phyloP scores from a whole-genome alignment of 116 monocot genomes.

The Cymodocea nodosa region DNA sequence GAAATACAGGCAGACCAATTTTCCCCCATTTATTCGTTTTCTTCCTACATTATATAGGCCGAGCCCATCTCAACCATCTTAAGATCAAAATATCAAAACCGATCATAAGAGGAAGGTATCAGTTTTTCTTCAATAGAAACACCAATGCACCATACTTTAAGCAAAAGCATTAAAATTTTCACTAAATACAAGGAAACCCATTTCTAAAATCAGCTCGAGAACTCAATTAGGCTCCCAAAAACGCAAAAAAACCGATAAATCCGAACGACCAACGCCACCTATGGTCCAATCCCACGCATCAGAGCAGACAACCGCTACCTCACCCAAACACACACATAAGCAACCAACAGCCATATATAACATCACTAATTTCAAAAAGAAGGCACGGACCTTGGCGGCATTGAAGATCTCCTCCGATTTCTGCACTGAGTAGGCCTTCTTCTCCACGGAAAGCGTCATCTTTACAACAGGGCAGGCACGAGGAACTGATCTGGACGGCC shows the following conservation, averaged over 20 bases:
- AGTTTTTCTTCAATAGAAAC: too few species aligned
- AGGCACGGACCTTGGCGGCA: constrained; percentile 55
- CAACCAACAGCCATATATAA: background rate
- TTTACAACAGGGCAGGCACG: constrained; percentile 10
- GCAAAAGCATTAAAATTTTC: too few species aligned
- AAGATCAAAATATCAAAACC: too few species aligned
- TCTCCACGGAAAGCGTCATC: constrained; percentile 61
- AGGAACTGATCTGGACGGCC: constrained; percentile 11
- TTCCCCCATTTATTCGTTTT: too few species aligned
- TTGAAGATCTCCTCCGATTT: constrained; percentile 88
- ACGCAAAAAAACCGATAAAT: background rate
- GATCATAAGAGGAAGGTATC: too few species aligned
- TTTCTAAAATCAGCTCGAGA: background rate
- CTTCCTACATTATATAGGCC: too few species aligned
- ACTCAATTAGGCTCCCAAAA: background rate
- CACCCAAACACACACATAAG: background rate
- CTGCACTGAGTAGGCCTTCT: constrained; percentile 38
- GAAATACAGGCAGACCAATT: too few species aligned
- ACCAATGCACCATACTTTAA: too few species aligned
- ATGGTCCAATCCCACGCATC: too few species aligned
- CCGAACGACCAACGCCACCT: too few species aligned
- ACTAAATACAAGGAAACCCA: background rate
- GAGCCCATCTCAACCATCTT: too few species aligned
- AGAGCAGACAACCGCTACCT: background rate
- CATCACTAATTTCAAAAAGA: background rate